These are phyloP conservation scores for Puccinia novopanici DNA, from an alignment of 1,284 basidiomycete species.

Conservation along the genomic window DNA sequence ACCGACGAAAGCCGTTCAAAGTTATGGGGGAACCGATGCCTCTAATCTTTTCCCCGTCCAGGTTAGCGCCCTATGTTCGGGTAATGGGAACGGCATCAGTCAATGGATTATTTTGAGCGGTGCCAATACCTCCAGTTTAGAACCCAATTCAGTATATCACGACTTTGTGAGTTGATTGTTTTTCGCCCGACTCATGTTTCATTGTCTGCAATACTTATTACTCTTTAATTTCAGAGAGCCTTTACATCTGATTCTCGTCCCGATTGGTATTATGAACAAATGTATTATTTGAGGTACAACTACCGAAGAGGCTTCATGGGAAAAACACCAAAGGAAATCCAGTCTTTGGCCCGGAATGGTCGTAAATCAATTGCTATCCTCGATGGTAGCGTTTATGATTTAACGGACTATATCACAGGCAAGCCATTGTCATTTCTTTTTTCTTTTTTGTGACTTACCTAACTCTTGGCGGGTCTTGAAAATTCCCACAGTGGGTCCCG, in stretches of 20 bases:
- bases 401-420: constrained; percentile 73
- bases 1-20: constrained; percentile 71
- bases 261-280: constrained; percentile 91
- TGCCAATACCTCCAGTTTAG: constrained; percentile 71
- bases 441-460: no score
- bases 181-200: not conserved
- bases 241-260: constrained; percentile 80
- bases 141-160: constrained; percentile 79
- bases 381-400: constrained; percentile 81
- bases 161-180: constrained; percentile 59
- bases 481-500: constrained; percentile 52
- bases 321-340: constrained; percentile 76
- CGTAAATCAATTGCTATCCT: constrained; percentile 73
- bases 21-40: constrained; percentile 78
- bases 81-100: constrained; percentile 75
- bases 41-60: constrained; percentile 91
- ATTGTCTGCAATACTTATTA: constrained; percentile 59
- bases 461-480: no score
- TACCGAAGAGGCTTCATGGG: constrained; percentile 87
- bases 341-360: constrained; percentile 69
- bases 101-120: constrained; percentile 80
- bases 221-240: constrained; percentile 37
- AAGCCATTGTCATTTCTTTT: constrained; percentile 63
- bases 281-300: constrained; percentile 73
- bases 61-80: constrained; percentile 91